A percentile compares a stretch with the other conserved stretches of the same genome.
Evolutionary conservation across 139 green algal genomes (phyloP).

Genomic region (Marvania coccoides): DNA sequence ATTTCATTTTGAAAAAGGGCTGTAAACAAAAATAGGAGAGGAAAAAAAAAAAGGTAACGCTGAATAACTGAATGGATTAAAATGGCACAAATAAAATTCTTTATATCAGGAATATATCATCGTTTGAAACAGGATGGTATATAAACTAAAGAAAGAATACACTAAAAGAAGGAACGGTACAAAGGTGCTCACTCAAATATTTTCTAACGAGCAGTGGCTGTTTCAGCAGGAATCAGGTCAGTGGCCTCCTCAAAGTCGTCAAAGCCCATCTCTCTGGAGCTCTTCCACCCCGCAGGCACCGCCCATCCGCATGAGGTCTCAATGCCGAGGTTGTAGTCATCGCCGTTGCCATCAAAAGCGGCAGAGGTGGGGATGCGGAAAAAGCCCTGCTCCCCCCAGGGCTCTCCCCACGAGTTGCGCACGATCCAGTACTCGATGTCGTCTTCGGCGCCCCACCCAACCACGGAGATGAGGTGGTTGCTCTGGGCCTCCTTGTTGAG

Average conservation of each 20-base stretch:
- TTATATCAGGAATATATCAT: too few relatives aligned
- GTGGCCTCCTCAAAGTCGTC: background rate
- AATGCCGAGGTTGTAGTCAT: slow-evolving; percentile 65
- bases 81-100: too few relatives aligned
- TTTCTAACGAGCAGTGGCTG: too few relatives aligned
- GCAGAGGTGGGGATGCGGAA: slow-evolving; percentile 62
- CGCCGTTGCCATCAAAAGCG: slow-evolving; percentile 39
- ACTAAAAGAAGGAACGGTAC: too few relatives aligned
- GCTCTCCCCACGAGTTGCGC: slow-evolving; percentile 62
- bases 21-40: too few relatives aligned
- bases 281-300: slow-evolving; percentile 32
- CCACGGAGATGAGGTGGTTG: slow-evolving; percentile 82
- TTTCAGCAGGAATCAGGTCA: background rate
- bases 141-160: too few relatives aligned
- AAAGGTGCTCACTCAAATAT: too few relatives aligned
- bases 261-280: slow-evolving; percentile 11
- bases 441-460: slow-evolving; percentile 74
- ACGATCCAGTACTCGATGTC: slow-evolving; percentile 69
- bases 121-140: too few relatives aligned
- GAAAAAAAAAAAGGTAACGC: too few relatives aligned
- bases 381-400: slow-evolving; percentile 58
- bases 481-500: slow-evolving; percentile 27
- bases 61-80: too few relatives aligned
- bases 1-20: too few relatives aligned
- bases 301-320: slow-evolving; percentile 66